A percentile compares a stretch with the other conserved stretches of the same genome.
Evolutionary conservation across 257 asterid species (phyloP).

Genomic region (Petunia secreta): DNA sequence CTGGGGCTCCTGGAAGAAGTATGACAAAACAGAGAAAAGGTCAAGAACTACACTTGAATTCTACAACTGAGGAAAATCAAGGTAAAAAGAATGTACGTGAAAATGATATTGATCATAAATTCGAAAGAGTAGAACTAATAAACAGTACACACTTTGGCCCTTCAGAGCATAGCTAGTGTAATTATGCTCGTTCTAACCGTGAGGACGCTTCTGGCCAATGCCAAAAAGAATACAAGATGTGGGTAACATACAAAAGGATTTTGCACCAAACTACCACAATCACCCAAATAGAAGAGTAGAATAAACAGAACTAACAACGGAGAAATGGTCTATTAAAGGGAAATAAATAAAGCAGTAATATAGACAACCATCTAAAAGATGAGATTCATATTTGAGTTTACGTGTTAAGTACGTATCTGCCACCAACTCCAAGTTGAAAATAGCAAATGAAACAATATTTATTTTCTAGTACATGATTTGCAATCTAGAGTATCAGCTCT

Average conservation of each 20-base stretch:
- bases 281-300: neutral
- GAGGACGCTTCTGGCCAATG: neutral
- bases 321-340: no score
- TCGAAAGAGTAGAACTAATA: neutral
- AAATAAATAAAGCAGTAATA: no score
- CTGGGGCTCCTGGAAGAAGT: constrained; percentile 82
- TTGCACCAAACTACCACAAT: neutral
- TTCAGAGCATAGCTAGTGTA: constrained; percentile 9
- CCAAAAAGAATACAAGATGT: neutral
- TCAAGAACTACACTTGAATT: neutral
- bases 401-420: no score
- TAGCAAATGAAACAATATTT: no score
- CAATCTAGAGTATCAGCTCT: no score
- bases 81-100: neutral
- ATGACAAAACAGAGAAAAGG: constrained; percentile 25
- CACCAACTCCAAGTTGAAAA: no score
- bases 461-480: no score
- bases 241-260: neutral
- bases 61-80: constrained; percentile 4
- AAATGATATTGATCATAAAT: neutral
- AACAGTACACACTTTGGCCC: neutral
- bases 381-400: no score
- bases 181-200: constrained; percentile 2
- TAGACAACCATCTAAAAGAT: no score
- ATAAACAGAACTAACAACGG: no score